Evolutionary conservation across 176 grass and related monocot species (phyloP).

Genomic region (Aechmea fasciata): DNA sequence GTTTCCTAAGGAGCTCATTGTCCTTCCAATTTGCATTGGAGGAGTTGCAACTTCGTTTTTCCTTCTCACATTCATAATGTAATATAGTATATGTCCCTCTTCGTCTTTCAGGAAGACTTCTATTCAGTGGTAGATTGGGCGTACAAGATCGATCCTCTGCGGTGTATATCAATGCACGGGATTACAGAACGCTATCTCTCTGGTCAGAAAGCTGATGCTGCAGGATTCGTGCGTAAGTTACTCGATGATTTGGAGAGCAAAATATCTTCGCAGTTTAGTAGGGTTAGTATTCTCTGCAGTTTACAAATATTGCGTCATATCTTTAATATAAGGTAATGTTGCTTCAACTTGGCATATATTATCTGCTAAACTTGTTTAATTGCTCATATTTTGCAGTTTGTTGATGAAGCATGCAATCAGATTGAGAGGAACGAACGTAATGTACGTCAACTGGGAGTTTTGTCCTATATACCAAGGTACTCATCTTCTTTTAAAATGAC

Average conservation of each 20-base stretch:
- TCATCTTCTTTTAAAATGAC: conserved; percentile 9
- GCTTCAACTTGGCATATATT: conserved; percentile 15
- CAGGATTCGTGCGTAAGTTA: conserved; percentile 84
- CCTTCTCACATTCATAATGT: conserved; percentile 8
- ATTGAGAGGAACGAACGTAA: conserved; percentile 93
- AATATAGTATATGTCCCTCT: conserved; percentile 10
- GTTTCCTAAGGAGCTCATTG: background rate
- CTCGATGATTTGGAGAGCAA: conserved; percentile 88
- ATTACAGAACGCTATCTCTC: conserved; percentile 96
- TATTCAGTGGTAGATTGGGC: conserved; percentile 95
- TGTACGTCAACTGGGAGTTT: conserved; percentile 58
- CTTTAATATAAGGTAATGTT: conserved; percentile 4
- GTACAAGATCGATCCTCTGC: conserved; percentile 85
- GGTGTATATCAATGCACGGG: conserved; percentile 98
- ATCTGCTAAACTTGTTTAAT: conserved; percentile 10
- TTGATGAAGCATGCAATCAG: conserved; percentile 92
- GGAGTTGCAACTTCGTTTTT: background rate
- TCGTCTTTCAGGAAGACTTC: conserved; percentile 77
- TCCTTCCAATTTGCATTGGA: background rate
- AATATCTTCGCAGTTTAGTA: conserved; percentile 84
- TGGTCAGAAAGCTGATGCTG: conserved; percentile 97
- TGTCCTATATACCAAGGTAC: conserved; percentile 88
- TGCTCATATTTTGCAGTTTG: conserved; percentile 55
- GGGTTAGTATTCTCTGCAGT: conserved; percentile 43
- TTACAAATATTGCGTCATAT: background rate